These are phyloP conservation scores for Coleophoma crateriformis DNA, from an alignment of 2,329 filamentous ascomycete species.

Conservation along the genomic window DNA sequence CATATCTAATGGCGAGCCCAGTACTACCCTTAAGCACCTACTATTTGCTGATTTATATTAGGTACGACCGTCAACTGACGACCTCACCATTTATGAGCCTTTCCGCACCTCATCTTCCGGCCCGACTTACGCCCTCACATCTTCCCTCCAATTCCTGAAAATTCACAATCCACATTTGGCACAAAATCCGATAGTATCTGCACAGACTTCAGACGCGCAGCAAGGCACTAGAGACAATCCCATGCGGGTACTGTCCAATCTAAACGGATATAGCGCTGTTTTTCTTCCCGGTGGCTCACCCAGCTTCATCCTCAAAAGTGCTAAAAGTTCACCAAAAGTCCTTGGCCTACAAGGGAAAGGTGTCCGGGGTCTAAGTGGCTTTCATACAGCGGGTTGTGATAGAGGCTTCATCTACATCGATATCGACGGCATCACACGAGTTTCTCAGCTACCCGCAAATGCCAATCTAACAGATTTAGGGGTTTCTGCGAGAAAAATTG, in stretches of 20 bases:
- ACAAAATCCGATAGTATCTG: slow-evolving; percentile 42
- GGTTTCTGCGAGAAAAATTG: slow-evolving; percentile 68
- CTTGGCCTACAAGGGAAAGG: slow-evolving; percentile 64
- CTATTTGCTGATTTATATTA: slow-evolving; percentile 27
- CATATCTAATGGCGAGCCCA: slow-evolving; percentile 72
- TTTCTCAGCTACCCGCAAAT: slow-evolving; percentile 64
- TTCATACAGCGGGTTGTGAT: slow-evolving; percentile 73
- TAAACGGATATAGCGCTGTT: slow-evolving; percentile 76
- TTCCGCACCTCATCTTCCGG: slow-evolving; percentile 42
- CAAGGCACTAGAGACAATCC: slow-evolving; percentile 32
- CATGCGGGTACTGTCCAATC: slow-evolving; percentile 43
- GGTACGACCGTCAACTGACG: slow-evolving; percentile 74
- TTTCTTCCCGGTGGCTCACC: slow-evolving; percentile 79
- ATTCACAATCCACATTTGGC: slow-evolving; percentile 63
- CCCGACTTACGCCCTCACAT: slow-evolving; percentile 13
- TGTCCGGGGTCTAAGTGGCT: slow-evolving; percentile 66
- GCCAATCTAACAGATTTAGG: slow-evolving; percentile 69
- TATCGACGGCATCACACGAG: slow-evolving; percentile 62
- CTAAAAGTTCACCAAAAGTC: slow-evolving; percentile 70
- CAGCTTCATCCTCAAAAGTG: slow-evolving; percentile 76
- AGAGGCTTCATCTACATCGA: slow-evolving; percentile 81
- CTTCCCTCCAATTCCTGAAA: slow-evolving; percentile 70
- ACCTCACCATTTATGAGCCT: slow-evolving; percentile 83
- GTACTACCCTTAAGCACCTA: not conserved
- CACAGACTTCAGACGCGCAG: slow-evolving; percentile 44